Evolutionary conservation across 75 land plant genomes (phyloP), one percentile per base, ranked within the genome.

Genomic region (Pinus albicaulis): DNA sequence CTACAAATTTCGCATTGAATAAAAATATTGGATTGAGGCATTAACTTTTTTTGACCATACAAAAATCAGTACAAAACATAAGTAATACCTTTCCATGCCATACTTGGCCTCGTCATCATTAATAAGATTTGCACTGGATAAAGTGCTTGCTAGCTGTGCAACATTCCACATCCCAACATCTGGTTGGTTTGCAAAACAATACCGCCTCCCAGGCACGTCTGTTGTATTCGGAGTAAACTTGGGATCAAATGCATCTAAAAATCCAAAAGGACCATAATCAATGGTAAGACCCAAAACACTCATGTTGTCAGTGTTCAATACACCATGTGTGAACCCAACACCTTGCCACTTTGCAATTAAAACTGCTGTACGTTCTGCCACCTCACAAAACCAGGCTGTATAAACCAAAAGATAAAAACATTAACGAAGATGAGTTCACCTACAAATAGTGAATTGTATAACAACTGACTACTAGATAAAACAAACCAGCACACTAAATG

Each of bases 161-260:
- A 94, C 79, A 78, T 97, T 97, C 99, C 99, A 97, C 74, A 95
- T 75, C 55, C 98, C 95, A 77, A 97, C 86, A 80, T 97, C 99
- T 64, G 99, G 99, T 77, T 97, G 99, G 78, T 97, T 94, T 69
- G 95, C 98, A 85, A 97, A 97, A 78, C 98, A 95, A 73, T 97
- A 97, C 75, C 99, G 87, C 76, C 99, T 84, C 28, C 99, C 99
- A 5, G 99, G 99, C 69, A 97, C 87, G 78, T 97, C 99, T 12
- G 99, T 97, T 4, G 99, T 97, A 68, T 97, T 97, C 64, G 99
- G 99, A 3, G 99, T 97, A 76, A 69, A 97, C 77, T 89, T 94
- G 55, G 99, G 99, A 83, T 97, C 99, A 88, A 97, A 97, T 26
- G 99, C 99, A 85, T 97, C 99, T 87, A 97, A 79, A 83, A 97